Percentiles rank a stretch among this genome's conserved stretches.
phyloP scores from a whole-genome alignment of 371 early-diverging fungal genomes.

The Haplosporangium sp. region DNA sequence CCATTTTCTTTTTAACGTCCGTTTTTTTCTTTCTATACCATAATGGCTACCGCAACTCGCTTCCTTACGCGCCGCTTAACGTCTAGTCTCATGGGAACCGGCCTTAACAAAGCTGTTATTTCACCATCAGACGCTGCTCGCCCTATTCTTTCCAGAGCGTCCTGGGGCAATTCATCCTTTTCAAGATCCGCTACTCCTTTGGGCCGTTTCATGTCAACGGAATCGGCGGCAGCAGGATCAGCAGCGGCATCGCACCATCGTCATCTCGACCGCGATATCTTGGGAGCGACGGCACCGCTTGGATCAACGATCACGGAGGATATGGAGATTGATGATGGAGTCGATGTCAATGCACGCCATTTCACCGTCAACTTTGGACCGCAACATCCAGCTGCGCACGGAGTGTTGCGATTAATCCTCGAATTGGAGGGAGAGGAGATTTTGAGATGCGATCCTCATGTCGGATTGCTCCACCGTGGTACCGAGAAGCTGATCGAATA shows the following conservation, averaged over 20 bases:
- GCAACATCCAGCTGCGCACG: slow-evolving; percentile 99
- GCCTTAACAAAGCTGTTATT: no score
- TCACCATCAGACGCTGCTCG: no score
- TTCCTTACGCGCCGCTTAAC: no score
- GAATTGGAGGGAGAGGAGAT: slow-evolving; percentile 95
- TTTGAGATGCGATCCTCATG: slow-evolving; percentile 95
- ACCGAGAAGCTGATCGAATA: slow-evolving; percentile 99
- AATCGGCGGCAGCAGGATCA: slow-evolving; percentile 15
- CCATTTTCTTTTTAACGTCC: no score
- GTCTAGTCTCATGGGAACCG: no score
- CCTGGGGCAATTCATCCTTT: no score
- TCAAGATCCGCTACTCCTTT: no score
- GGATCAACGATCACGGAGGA: slow-evolving; percentile 43
- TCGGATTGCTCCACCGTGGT: slow-evolving; percentile 97
- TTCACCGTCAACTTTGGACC: slow-evolving; percentile 98
- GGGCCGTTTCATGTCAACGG: slow-evolving; percentile 26
- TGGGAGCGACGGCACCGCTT: slow-evolving; percentile 22
- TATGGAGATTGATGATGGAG: slow-evolving; percentile 58
- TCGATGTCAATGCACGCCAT: slow-evolving; percentile 72
- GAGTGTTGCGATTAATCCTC: slow-evolving; percentile 96
- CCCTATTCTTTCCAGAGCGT: no score
- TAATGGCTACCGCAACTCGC: no score
- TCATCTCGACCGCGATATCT: slow-evolving; percentile 25
- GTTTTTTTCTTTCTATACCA: no score
- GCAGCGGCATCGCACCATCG: slow-evolving; percentile 26